Evolutionary conservation across 1,139 yeast genomes (phyloP).

Genomic region (Nakaseomyces kungkrabaensis): DNA sequence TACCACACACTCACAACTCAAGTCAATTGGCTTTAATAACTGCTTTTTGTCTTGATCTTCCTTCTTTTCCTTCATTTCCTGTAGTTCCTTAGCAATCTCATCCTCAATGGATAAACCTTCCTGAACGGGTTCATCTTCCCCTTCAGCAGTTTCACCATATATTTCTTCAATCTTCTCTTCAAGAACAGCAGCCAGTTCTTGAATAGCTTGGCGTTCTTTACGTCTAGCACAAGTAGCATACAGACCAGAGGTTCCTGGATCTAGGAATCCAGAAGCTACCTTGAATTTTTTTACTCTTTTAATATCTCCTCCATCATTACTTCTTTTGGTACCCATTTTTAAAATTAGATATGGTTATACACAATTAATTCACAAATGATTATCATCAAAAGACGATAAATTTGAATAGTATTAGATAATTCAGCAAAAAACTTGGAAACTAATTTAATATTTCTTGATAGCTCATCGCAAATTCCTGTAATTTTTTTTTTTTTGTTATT

Average conservation of each 20-base stretch:
- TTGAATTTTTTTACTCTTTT: constrained; percentile 19
- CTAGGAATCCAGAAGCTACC: constrained; percentile 31
- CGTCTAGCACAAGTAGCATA: constrained; percentile 81
- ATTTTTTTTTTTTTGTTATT: too few relatives aligned
- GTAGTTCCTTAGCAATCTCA: constrained; percentile 59
- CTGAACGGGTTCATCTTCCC: constrained; percentile 24
- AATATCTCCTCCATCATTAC: constrained; percentile 7
- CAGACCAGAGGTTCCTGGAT: constrained; percentile 74
- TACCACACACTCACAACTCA: constrained; percentile 76
- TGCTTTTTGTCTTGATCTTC: constrained; percentile 33
- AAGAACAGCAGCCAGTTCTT: constrained; percentile 58
- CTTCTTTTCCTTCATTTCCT: constrained; percentile 37
- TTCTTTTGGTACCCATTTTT: constrained; percentile 6
- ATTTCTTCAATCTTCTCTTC: constrained; percentile 48
- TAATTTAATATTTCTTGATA: too few relatives aligned
- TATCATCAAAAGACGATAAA: too few relatives aligned
- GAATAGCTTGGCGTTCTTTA: constrained; percentile 63
- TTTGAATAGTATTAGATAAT: too few relatives aligned
- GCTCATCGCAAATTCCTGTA: too few relatives aligned
- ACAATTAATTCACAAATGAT: too few relatives aligned
- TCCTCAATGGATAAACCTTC: constrained; percentile 56
- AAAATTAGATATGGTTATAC: not conserved
- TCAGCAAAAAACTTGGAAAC: too few relatives aligned
- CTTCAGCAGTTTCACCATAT: constrained; percentile 34
- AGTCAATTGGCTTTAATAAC: constrained; percentile 51